phyloP scores from a whole-genome alignment of 768 basidiomycete species.

The Pulveroboletus sp. region DNA sequence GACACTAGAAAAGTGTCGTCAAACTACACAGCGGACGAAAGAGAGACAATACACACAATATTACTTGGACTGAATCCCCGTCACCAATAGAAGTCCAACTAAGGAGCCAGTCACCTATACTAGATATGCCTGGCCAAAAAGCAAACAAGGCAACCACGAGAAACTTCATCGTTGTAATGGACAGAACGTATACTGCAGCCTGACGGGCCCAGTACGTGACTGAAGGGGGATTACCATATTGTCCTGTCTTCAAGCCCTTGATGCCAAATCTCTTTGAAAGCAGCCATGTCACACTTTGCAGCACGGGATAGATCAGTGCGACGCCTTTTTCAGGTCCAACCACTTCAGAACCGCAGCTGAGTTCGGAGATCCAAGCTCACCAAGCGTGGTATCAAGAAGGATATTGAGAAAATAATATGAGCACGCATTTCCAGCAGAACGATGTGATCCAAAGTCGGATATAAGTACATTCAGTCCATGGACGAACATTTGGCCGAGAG shows the following conservation, averaged over 20 bases:
- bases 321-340: conserved; percentile 48
- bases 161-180: conserved; percentile 87
- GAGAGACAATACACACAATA: conserved; percentile 56
- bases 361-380: conserved; percentile 38
- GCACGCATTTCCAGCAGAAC: conserved; percentile 78
- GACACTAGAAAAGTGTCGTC: conserved; percentile 42
- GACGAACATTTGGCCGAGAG: conserved; percentile 80
- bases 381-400: conserved; percentile 70
- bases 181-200: conserved; percentile 74
- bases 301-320: conserved; percentile 69
- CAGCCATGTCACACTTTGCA: conserved; percentile 59
- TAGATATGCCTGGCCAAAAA: conserved; percentile 63
- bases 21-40: conserved; percentile 2
- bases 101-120: conserved; percentile 82
- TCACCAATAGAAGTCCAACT: conserved; percentile 66
- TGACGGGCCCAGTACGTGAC: conserved; percentile 70
- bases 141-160: conserved; percentile 75
- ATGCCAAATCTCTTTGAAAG: conserved; percentile 60
- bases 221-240: conserved; percentile 84
- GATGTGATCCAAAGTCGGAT: conserved; percentile 69
- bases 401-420: conserved; percentile 92
- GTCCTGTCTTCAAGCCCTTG: conserved; percentile 79
- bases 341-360: conserved; percentile 5
- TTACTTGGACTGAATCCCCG: conserved; percentile 65
- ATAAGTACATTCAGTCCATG: conserved; percentile 76